A percentile compares a stretch with the other conserved stretches of the same genome.
Evolutionary conservation across 1,139 yeast genomes (phyloP).

Genomic region (Protomyces inundatus): DNA sequence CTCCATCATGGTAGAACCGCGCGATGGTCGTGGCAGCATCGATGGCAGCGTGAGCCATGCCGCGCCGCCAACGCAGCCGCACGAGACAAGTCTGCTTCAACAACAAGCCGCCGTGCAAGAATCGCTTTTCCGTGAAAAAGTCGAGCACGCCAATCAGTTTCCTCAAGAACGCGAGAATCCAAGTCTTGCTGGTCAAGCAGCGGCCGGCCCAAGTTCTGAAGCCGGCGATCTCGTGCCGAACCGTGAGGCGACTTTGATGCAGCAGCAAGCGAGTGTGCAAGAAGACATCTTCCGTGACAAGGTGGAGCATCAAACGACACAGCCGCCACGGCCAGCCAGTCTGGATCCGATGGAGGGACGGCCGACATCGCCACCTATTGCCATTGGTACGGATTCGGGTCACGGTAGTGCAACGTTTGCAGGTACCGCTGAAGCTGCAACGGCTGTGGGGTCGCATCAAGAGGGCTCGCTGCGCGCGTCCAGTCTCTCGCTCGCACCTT

Average conservation of each 20-base stretch:
- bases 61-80: not conserved
- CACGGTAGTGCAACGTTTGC: not conserved
- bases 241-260: slow-evolving; percentile 11
- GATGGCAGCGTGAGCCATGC: slow-evolving; percentile 15
- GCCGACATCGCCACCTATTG: not conserved
- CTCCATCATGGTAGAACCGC: slow-evolving; percentile 16
- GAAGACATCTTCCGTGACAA: slow-evolving; percentile 22
- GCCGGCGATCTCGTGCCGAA: slow-evolving; percentile 11
- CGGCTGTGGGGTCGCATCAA: not conserved
- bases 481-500: not conserved
- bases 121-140: slow-evolving; percentile 12
- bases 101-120: slow-evolving; percentile 22
- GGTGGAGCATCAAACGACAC: not conserved
- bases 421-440: not conserved
- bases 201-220: slow-evolving; percentile 12
- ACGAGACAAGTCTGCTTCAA: slow-evolving; percentile 7
- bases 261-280: slow-evolving; percentile 20
- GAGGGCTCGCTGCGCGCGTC: not conserved
- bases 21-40: slow-evolving; percentile 8
- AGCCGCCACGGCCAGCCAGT: slow-evolving; percentile 2
- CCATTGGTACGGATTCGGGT: not conserved
- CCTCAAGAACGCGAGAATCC: not conserved
- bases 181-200: slow-evolving; percentile 7
- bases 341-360: slow-evolving; percentile 14
- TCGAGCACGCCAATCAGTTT: not conserved